phyloP scores from a whole-genome alignment of 1,139 yeast species.

The Hyphopichia khmerensis region DNA sequence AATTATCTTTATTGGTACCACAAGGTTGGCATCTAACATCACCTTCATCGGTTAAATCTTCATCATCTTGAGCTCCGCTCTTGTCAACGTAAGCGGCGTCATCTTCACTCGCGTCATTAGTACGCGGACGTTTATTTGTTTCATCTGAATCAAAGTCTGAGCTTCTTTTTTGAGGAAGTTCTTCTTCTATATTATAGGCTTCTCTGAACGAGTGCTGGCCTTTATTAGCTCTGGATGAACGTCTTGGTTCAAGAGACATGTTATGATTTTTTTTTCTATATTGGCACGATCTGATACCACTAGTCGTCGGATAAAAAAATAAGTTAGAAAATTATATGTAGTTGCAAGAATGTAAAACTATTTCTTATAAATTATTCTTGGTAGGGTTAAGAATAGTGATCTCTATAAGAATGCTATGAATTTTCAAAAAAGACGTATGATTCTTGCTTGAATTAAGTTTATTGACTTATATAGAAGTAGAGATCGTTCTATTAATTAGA shows the following conservation, averaged over 20 bases:
- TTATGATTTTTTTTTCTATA: neutral
- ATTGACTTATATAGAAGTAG: constrained; percentile 1
- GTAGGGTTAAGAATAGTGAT: neutral
- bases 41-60: constrained; percentile 37
- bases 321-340: neutral
- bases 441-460: constrained; percentile 1
- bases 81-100: constrained; percentile 3
- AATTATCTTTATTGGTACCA: constrained; percentile 63
- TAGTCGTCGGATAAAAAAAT: neutral
- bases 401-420: neutral
- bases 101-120: constrained; percentile 16
- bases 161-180: constrained; percentile 1
- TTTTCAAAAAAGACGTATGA: neutral
- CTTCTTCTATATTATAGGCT: constrained; percentile 7
- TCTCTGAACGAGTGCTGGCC: constrained; percentile 32
- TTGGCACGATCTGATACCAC: too few relatives aligned
- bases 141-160: neutral
- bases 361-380: neutral
- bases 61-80: constrained; percentile 13
- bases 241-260: constrained; percentile 17
- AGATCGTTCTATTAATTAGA: neutral
- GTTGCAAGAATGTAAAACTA: neutral
- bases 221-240: constrained; percentile 40
- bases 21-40: constrained; percentile 64
- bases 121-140: constrained; percentile 21